A percentile compares a stretch with the other conserved stretches of the same genome.
Conservation (phyloP, 257 asterid species). For the Ilex asprella region DNA sequence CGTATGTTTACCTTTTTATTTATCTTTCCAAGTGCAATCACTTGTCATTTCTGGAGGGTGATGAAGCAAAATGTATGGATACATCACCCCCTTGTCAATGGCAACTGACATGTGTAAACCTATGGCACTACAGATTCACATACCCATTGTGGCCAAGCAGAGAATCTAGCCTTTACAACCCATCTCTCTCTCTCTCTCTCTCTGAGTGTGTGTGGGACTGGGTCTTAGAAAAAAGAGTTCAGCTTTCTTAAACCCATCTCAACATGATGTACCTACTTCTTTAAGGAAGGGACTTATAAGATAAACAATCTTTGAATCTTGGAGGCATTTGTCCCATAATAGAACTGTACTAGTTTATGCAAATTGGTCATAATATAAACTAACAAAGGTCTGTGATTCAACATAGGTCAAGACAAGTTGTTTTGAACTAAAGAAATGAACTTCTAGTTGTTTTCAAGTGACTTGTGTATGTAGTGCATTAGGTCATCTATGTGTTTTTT, state of each 20-base stretch:
- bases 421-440: slow-evolving; percentile 14
- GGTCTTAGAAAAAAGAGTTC: slow-evolving; percentile 4
- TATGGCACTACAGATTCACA: too few relatives aligned
- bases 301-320: slow-evolving; percentile 26
- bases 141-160: too few relatives aligned
- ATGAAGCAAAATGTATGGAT: too few relatives aligned
- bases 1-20: too few relatives aligned
- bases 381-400: slow-evolving; percentile 12
- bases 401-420: slow-evolving; percentile 32
- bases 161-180: too few relatives aligned
- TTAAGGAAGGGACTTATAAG: slow-evolving; percentile 22
- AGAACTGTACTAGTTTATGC: slow-evolving; percentile 23
- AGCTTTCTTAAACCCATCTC: neutral
- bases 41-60: too few relatives aligned
- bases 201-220: slow-evolving; percentile 22
- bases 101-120: too few relatives aligned
- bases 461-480: slow-evolving; percentile 9
- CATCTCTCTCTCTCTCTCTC: too few relatives aligned
- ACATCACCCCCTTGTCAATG: too few relatives aligned
- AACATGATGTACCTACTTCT: slow-evolving; percentile 21
- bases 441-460: slow-evolving; percentile 7
- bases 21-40: too few relatives aligned
- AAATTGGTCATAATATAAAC: slow-evolving; percentile 13
- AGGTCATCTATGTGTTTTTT: slow-evolving; percentile 12
- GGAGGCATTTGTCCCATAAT: slow-evolving; percentile 27